Conservation (phyloP, 768 basidiomycete species). For the Xerocomellus chrysenteron region DNA sequence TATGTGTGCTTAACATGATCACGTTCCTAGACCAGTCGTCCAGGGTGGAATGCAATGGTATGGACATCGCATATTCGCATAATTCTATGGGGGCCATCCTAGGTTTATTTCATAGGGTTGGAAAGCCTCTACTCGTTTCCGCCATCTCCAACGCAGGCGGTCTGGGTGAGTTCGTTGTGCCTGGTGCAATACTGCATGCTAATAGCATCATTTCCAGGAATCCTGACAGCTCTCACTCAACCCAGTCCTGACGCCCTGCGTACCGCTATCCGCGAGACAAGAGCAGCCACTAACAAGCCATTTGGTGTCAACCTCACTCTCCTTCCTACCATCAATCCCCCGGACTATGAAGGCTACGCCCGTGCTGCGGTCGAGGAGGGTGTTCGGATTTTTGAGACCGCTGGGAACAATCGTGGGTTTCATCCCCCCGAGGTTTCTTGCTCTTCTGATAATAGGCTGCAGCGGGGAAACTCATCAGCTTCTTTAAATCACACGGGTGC, state of each 20-base stretch:
- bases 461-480: constrained; percentile 79
- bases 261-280: constrained; percentile 75
- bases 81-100: background rate
- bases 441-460: background rate
- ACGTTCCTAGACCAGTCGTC: constrained; percentile 59
- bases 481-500: constrained; percentile 75
- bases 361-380: constrained; percentile 83
- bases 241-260: constrained; percentile 82
- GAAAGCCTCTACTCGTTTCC: constrained; percentile 67
- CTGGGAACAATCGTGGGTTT: constrained; percentile 80
- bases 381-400: constrained; percentile 88
- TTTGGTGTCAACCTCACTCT: constrained; percentile 88
- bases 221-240: constrained; percentile 87
- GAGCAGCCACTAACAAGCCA: constrained; percentile 63
- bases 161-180: constrained; percentile 47
- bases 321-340: constrained; percentile 87
- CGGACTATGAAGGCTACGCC: constrained; percentile 85
- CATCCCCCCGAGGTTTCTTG: background rate
- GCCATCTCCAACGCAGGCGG: constrained; percentile 85
- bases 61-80: background rate
- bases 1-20: background rate
- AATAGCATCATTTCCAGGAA: constrained; percentile 42
- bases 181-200: background rate
- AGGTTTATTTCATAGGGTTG: constrained; percentile 57
- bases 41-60: constrained; percentile 95